These are phyloP conservation scores for Triglochin maritima DNA, from an alignment of 106 monocot species.

Conservation along the genomic window DNA sequence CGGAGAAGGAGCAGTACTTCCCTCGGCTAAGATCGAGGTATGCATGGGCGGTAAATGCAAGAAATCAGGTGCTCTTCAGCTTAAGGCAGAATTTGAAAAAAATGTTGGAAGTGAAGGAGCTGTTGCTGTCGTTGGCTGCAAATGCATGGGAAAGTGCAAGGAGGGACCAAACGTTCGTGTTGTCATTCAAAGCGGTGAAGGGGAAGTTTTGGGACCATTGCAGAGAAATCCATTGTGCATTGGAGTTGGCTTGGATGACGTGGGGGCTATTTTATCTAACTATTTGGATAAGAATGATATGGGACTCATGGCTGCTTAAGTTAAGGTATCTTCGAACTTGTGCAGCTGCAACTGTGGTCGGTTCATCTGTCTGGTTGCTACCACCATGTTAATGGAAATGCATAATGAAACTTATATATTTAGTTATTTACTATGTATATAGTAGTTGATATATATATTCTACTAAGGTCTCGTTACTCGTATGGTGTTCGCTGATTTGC, in stretches of 20 bases:
- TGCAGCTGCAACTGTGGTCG: no score
- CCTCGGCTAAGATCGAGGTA: conserved; percentile 54
- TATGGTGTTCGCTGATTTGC: no score
- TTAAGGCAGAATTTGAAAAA: conserved; percentile 58
- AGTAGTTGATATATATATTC: no score
- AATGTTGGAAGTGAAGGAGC: conserved; percentile 45
- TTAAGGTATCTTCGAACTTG: neutral
- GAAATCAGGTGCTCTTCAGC: conserved; percentile 45
- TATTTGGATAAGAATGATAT: conserved; percentile 33
- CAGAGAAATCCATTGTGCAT: conserved; percentile 43
- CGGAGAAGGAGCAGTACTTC: neutral
- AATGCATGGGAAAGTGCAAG: conserved; percentile 96
- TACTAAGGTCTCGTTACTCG: no score
- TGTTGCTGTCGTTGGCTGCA: conserved; percentile 62
- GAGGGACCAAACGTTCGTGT: conserved; percentile 76
- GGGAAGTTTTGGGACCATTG: neutral
- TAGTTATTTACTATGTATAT: no score
- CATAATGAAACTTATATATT: no score
- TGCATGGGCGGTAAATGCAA: conserved; percentile 97
- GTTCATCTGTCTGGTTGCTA: no score
- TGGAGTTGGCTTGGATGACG: conserved; percentile 85
- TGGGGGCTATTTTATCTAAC: conserved; percentile 36
- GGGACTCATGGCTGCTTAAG: conserved; percentile 13
- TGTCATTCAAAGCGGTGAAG: neutral
- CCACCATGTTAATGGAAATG: no score